A percentile compares a stretch with the other conserved stretches of the same genome.
Conservation (phyloP, 805 yeast species). For the Candida silvatica region DNA sequence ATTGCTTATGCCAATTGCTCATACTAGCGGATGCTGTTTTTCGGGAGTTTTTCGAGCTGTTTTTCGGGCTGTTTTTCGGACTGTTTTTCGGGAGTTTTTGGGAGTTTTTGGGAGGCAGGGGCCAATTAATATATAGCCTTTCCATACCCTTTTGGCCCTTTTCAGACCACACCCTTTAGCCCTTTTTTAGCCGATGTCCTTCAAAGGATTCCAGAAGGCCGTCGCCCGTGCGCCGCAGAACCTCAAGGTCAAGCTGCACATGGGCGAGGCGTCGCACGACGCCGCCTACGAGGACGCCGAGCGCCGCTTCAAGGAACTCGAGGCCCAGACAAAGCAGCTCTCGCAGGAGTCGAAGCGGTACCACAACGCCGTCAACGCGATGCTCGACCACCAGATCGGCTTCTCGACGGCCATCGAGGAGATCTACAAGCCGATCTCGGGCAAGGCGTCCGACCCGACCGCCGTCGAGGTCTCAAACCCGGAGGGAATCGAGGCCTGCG, state of each 20-base stretch:
- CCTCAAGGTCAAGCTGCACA: slow-evolving; percentile 83
- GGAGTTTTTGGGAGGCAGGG: too few relatives aligned
- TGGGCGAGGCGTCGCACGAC: slow-evolving; percentile 73
- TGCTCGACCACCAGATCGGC: slow-evolving; percentile 89
- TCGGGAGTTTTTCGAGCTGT: too few relatives aligned
- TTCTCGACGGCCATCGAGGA: slow-evolving; percentile 95
- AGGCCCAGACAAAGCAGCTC: slow-evolving; percentile 78
- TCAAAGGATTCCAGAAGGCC: slow-evolving; percentile 80
- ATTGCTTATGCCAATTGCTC: too few relatives aligned
- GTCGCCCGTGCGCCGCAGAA: slow-evolving; percentile 85
- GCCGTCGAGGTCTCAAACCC: slow-evolving; percentile 91
- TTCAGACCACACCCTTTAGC: not conserved
- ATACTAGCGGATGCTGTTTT: too few relatives aligned
- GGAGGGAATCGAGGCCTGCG: slow-evolving; percentile 92
- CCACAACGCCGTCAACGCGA: slow-evolving; percentile 84
- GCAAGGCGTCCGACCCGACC: slow-evolving; percentile 84
- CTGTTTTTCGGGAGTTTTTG: too few relatives aligned
- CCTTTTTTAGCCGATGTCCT: slow-evolving; percentile 47
- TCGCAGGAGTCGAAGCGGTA: slow-evolving; percentile 88
- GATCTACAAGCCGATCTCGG: slow-evolving; percentile 92
- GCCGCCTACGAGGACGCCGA: slow-evolving; percentile 94
- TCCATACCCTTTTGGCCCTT: too few relatives aligned
- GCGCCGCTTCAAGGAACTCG: slow-evolving; percentile 89
- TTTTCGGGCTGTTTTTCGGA: too few relatives aligned
- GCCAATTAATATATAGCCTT: too few relatives aligned